Conservation (phyloP, 2,329 filamentous ascomycete genomes). For the Aschersonia sp. region DNA sequence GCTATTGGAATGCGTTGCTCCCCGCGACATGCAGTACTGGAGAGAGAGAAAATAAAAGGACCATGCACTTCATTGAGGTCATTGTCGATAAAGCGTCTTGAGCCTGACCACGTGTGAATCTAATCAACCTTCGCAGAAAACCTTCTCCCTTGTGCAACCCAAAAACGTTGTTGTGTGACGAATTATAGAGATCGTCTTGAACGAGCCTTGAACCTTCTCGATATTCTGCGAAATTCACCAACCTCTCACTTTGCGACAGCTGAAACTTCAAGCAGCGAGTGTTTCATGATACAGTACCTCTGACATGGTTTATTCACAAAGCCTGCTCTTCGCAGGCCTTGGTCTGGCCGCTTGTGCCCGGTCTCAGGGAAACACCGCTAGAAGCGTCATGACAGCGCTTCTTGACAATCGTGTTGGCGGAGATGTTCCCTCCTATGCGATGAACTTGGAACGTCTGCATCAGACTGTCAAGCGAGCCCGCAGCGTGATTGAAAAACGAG, state of each 20-base stretch:
- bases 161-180: too few species aligned
- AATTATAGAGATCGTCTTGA: too few species aligned
- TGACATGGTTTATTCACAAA: conserved; percentile 8
- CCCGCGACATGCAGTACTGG: conserved; percentile 7
- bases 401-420: neutral
- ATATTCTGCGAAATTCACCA: too few species aligned
- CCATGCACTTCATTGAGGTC: too few species aligned
- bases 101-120: too few species aligned
- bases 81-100: too few species aligned
- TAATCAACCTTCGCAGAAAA: too few species aligned
- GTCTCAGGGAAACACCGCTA: neutral
- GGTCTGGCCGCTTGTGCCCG: conserved; percentile 1
- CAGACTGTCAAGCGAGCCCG: conserved; percentile 6
- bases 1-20: conserved; percentile 19
- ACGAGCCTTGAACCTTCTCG: too few species aligned
- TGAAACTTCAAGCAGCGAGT: neutral
- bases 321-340: conserved; percentile 4
- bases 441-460: conserved; percentile 5
- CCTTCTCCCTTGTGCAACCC: too few species aligned
- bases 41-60: neutral
- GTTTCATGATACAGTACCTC: neutral
- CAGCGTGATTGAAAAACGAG: conserved; percentile 12
- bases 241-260: neutral
- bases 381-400: neutral
- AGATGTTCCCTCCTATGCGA: conserved; percentile 5